These are phyloP conservation scores for Termitomyces sp. DNA, from an alignment of 768 basidiomycete species.

Conservation along the genomic window DNA sequence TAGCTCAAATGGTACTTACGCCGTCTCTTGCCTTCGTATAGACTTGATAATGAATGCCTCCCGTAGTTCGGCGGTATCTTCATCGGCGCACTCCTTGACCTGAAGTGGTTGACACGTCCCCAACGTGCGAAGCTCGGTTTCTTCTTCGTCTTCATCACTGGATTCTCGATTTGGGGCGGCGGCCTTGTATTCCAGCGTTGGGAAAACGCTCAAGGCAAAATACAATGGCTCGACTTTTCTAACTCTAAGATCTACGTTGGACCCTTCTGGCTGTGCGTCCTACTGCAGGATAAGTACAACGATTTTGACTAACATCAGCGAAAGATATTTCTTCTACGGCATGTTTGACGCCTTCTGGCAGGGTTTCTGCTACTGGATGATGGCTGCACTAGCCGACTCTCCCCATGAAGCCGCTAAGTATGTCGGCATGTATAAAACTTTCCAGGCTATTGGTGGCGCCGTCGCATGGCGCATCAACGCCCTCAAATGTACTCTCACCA, in stretches of 20 bases:
- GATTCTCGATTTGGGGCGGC: conserved; percentile 26
- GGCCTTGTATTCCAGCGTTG: conserved; percentile 26
- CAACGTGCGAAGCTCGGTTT: conserved; percentile 23
- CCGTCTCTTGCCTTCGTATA: neutral
- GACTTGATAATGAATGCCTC: neutral
- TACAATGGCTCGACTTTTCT: conserved; percentile 24
- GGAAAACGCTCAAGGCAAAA: conserved; percentile 19
- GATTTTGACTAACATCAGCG: neutral
- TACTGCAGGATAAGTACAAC: neutral
- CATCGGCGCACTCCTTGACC: conserved; percentile 23
- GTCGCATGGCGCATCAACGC: conserved; percentile 28
- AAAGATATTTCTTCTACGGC: conserved; percentile 27
- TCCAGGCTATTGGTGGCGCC: conserved; percentile 26
- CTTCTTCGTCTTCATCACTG: conserved; percentile 21
- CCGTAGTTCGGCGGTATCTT: conserved; percentile 21
- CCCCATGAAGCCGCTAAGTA: conserved; percentile 25
- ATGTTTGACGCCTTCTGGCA: conserved; percentile 29
- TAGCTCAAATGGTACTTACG: conserved; percentile 26
- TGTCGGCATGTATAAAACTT: conserved; percentile 26
- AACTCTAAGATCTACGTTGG: conserved; percentile 19
- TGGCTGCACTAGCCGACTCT: conserved; percentile 23
- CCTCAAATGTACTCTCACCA: conserved; percentile 18
- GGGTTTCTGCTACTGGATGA: conserved; percentile 27
- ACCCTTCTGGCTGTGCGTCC: conserved; percentile 24
- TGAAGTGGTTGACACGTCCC: conserved; percentile 25